Evolutionary conservation across 208 protist genomes (phyloP), one percentile per base, ranked within the genome.

Genomic region (Strigomonas galati): DNA sequence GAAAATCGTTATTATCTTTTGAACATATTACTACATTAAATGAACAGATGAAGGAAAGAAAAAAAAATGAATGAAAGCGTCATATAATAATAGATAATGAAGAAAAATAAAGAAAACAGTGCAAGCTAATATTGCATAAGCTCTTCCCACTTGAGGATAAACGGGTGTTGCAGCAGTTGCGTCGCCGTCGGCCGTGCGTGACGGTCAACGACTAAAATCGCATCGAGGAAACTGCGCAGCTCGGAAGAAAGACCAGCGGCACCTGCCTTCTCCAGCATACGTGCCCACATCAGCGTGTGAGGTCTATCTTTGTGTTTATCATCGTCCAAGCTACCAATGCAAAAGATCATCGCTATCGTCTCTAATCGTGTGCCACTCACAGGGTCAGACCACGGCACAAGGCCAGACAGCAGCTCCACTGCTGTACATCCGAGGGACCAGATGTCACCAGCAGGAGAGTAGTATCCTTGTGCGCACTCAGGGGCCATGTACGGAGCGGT

Each of bases 361-460:
- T 76, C 71, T 55, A 64, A 31, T 12, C 56, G 35, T 19, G 31
- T 19, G 2, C 70, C 64, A 2, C 53, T 77, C 28, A 30, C 35
- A 0, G 62, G 49, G 60, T 79, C 74, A 24, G 48, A 70, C 84
- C 88, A 94, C 27, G 89, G 86, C 48, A 69, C 24, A 23, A 55
- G 19, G n/a, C n/a, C n/a, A n/a, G n/a, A n/a, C n/a, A n/a, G n/a
- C n/a, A n/a, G n/a, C n/a, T n/a, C n/a, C n/a, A 93, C 74, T 15
- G 89, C 71, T 6, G 86, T 80, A 71, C 85, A 94, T n/a, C 84
- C 91, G 23, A 94, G 61, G 0, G 91, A 76, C 91, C 91, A 96
- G 19, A 96, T 68, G 76, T 96, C 91, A 63, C 71, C 84, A 19
- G 85, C 81, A 15, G 79, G 37, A 40, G 67, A 84, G 63, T 89